A percentile compares a stretch with the other conserved stretches of the same genome.
These are phyloP conservation scores for Artemisia tridentata DNA, from an alignment of 129 eudicot species.

Conservation along the genomic window DNA sequence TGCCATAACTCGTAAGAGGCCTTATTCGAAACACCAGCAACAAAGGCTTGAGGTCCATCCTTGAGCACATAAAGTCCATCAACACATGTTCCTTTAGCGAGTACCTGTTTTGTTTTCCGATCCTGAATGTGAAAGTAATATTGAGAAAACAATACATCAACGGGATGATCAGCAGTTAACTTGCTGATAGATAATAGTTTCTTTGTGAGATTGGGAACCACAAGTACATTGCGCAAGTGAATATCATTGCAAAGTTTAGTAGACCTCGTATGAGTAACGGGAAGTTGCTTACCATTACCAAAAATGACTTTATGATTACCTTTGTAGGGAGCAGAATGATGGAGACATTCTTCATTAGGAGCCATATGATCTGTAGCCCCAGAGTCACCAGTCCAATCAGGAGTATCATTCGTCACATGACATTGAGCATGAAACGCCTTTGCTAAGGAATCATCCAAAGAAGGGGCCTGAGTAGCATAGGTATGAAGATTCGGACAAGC, in stretches of 20 bases:
- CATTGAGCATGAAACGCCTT: not conserved
- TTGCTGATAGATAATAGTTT: not conserved
- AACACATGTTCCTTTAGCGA: not conserved
- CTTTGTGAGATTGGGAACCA: not conserved
- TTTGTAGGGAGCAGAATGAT: not conserved
- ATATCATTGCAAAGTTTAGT: not conserved
- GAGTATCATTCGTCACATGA: not conserved
- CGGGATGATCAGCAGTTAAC: too few relatives aligned
- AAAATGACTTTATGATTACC: not conserved
- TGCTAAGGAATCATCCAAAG: not conserved
- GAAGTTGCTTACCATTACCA: not conserved
- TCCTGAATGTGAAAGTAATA: not conserved
- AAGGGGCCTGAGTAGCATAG: not conserved
- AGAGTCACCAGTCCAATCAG: too few relatives aligned
- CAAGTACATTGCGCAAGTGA: not conserved
- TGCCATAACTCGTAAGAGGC: too few relatives aligned
- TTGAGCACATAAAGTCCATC: not conserved
- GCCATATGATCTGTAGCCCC: not conserved
- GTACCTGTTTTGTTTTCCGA: not conserved
- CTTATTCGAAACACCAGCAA: too few relatives aligned
- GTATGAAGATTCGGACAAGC: not conserved
- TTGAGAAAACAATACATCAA: too few relatives aligned
- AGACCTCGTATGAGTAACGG: not conserved
- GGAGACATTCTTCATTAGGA: not conserved
- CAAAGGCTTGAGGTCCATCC: too few relatives aligned